These are phyloP conservation scores for Mycena leptocephala DNA, from an alignment of 768 basidiomycete species.

Conservation along the genomic window DNA sequence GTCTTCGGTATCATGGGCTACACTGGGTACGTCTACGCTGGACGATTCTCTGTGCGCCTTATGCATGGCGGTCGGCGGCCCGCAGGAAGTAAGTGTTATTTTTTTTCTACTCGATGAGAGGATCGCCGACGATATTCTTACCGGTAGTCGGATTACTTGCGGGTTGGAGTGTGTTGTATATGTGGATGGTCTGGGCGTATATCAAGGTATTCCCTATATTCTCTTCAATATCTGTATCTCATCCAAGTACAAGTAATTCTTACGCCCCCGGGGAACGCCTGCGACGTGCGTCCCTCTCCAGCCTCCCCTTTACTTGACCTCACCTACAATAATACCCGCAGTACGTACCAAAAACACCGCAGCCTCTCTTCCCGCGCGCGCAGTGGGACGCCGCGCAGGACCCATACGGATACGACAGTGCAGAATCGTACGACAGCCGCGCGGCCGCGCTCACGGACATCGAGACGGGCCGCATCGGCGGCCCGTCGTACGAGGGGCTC, in stretches of 20 bases:
- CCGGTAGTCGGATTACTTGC: slow-evolving; percentile 77
- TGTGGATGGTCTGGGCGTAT: slow-evolving; percentile 90
- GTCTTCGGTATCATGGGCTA: slow-evolving; percentile 77
- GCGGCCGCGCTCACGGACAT: slow-evolving; percentile 29
- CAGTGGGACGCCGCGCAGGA: slow-evolving; percentile 24
- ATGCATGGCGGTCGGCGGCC: slow-evolving; percentile 68
- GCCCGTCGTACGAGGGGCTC: slow-evolving; percentile 60
- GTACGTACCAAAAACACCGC: slow-evolving; percentile 46
- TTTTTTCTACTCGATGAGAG: background rate
- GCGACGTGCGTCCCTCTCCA: too few relatives aligned
- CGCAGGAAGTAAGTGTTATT: slow-evolving; percentile 78
- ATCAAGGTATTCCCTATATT: slow-evolving; percentile 70
- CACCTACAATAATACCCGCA: slow-evolving; percentile 24
- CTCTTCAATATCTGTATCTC: background rate
- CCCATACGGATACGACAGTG: background rate
- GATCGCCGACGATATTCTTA: background rate
- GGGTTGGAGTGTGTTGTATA: slow-evolving; percentile 73
- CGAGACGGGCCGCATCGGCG: slow-evolving; percentile 52
- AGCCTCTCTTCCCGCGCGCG: slow-evolving; percentile 42
- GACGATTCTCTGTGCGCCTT: slow-evolving; percentile 79
- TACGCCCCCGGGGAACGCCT: slow-evolving; percentile 84
- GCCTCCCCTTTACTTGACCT: background rate
- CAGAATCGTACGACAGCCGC: background rate
- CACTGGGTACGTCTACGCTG: slow-evolving; percentile 85
- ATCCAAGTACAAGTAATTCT: slow-evolving; percentile 74